phyloP scores from a whole-genome alignment of 2,329 filamentous ascomycete genomes.

The Penicillium sp. region DNA sequence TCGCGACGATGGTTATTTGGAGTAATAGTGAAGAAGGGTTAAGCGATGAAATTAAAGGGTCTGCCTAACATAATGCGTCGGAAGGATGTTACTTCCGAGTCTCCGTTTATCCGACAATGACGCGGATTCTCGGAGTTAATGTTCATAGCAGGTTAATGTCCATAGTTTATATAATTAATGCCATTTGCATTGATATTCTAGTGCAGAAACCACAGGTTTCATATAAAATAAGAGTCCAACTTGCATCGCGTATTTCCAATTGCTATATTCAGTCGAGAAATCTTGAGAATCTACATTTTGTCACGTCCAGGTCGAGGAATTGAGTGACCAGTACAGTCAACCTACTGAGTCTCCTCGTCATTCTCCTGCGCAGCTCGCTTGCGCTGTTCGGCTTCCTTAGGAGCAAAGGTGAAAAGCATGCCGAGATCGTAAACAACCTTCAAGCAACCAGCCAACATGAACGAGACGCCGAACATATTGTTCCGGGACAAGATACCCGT shows the following conservation, averaged over 20 bases:
- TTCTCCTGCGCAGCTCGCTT: slow-evolving; percentile 12
- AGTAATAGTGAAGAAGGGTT: background rate
- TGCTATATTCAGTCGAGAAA: too few species aligned
- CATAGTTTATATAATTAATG: too few species aligned
- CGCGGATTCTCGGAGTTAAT: background rate
- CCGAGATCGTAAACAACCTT: slow-evolving; percentile 63
- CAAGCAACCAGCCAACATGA: slow-evolving; percentile 61
- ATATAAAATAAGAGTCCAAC: too few species aligned
- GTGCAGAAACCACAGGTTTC: too few species aligned
- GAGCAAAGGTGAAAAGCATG: slow-evolving; percentile 53
- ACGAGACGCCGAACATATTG: slow-evolving; percentile 61
- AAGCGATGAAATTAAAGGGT: background rate
- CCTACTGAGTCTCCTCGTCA: slow-evolving; percentile 15
- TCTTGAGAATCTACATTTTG: too few species aligned
- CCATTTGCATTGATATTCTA: background rate
- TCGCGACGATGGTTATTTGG: background rate
- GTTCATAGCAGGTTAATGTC: background rate
- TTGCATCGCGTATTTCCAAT: too few species aligned
- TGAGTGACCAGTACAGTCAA: background rate
- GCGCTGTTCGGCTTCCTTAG: slow-evolving; percentile 23
- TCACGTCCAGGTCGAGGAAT: too few species aligned
- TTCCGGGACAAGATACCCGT: slow-evolving; percentile 63
- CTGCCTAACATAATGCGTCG: background rate
- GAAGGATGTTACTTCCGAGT: background rate
- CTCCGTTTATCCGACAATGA: background rate